These are phyloP conservation scores for Fusarium avenaceum DNA, from an alignment of 2,329 filamentous ascomycete genomes.

Conservation along the genomic window DNA sequence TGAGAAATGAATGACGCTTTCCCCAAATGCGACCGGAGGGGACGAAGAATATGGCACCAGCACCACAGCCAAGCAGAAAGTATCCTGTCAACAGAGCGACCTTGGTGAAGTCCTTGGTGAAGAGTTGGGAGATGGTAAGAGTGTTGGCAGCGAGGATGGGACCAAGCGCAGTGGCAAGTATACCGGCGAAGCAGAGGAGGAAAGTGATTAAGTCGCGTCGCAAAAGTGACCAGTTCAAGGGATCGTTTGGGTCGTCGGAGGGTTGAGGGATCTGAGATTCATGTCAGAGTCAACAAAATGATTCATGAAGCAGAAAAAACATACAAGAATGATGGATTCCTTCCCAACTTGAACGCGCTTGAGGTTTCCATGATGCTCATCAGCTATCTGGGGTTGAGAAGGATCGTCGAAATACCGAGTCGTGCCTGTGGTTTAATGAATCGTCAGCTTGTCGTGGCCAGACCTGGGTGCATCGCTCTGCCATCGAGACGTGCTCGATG, in stretches of 20 bases:
- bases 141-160: constrained; percentile 92
- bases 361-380: constrained; percentile 62
- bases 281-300: constrained; percentile 29
- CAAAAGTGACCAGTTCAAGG: constrained; percentile 87
- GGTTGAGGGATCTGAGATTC: constrained; percentile 76
- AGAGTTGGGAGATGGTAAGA: constrained; percentile 78
- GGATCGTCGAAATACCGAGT: constrained; percentile 75
- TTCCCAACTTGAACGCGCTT: constrained; percentile 80
- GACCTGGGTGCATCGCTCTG: constrained; percentile 2
- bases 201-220: constrained; percentile 84
- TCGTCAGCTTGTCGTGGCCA: constrained; percentile 31
- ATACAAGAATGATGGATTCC: constrained; percentile 80
- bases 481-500: constrained; percentile 2
- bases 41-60: constrained; percentile 87
- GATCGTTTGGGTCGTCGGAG: constrained; percentile 91
- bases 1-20: constrained; percentile 87
- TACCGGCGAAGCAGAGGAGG: constrained; percentile 81
- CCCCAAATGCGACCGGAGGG: constrained; percentile 92
- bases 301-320: constrained; percentile 57
- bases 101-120: constrained; percentile 75
- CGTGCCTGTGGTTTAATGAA: constrained; percentile 62
- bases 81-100: constrained; percentile 89
- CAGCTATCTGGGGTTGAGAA: constrained; percentile 60
- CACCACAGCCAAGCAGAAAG: constrained; percentile 84
- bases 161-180: constrained; percentile 86